Base-by-base conservation (phyloP, 805 yeast species). In the Ogataea allantospora region DNA sequence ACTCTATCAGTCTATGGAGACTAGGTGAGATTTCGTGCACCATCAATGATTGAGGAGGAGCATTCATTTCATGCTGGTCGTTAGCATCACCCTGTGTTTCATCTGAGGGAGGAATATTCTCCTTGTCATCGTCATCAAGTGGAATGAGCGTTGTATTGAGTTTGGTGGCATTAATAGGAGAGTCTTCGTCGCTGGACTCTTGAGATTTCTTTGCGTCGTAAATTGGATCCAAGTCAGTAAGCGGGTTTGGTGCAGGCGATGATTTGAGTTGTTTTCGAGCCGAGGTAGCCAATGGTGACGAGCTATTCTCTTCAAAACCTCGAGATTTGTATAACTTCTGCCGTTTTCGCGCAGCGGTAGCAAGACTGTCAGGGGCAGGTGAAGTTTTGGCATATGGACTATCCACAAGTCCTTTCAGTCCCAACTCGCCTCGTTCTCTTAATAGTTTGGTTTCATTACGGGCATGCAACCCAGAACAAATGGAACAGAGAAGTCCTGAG, bases 61-160 rank as follows among this genome's bases (percentile, higher is more conserved):
- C n/a, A n/a, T n/a, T n/a, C n/a, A n/a, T n/a, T n/a, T n/a, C n/a
- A n/a, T n/a, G n/a, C n/a, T n/a, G n/a, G n/a, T n/a, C n/a, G n/a
- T n/a, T n/a, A n/a, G n/a, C 23, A n/a, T 21, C 23, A 5, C 23
- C 23, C 8, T 21, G 23, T 10, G 23, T 21, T 21, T 34, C 27
- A 15, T 27, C 40, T 39, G 13, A 42, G 33, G 17, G 33, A 20
- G 47, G 47, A 27, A 50, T 40, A 37, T 62, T 62, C 33, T 61
- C 64, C 35, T 62, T 62, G 36, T 57, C 60, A 18, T 60, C 60
- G 23, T 68, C 76, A 40, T 70, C 74, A n/a, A 75, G 44, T 43
- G 72, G 74, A 30, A 75, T 75, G 15, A 75, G 67, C 27, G 78
- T 65, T 3, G 80, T 75, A 47, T 74, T 75, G 27, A 71, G 57